Conservation (phyloP, 257 asterid species). For the Solanum chilense region DNA sequence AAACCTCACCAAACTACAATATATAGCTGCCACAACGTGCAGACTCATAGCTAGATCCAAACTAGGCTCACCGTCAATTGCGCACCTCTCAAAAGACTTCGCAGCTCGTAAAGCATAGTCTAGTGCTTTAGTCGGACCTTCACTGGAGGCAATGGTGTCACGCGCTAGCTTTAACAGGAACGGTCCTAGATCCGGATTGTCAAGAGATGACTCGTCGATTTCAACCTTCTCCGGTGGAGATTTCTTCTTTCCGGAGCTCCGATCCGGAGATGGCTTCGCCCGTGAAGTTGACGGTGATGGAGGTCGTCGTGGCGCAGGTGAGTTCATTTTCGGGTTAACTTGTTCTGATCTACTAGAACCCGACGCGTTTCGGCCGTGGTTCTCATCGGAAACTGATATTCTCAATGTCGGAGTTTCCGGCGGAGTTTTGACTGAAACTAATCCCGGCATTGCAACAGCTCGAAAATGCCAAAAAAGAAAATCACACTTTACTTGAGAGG, state of each 20-base stretch:
- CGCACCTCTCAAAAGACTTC: conserved; percentile 70
- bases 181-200: conserved; percentile 98
- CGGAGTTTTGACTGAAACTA: conserved; percentile 77
- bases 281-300: conserved; percentile 89
- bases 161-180: conserved; percentile 76
- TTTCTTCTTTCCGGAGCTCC: conserved; percentile 71
- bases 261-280: conserved; percentile 89
- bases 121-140: conserved; percentile 72
- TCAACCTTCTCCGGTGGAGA: conserved; percentile 58
- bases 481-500: neutral
- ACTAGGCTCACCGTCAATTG: conserved; percentile 64
- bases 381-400: conserved; percentile 45
- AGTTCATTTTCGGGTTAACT: conserved; percentile 29
- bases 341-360: conserved; percentile 50
- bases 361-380: conserved; percentile 32
- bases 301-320: conserved; percentile 78
- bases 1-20: conserved; percentile 82
- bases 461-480: neutral
- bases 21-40: conserved; percentile 97
- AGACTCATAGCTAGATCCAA: conserved; percentile 93
- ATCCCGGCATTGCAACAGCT: conserved; percentile 56
- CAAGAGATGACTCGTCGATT: conserved; percentile 66
- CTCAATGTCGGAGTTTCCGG: conserved; percentile 64
- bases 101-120: conserved; percentile 88
- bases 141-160: conserved; percentile 90